A percentile compares a stretch with the other conserved stretches of the same genome.
phyloP scores from a whole-genome alignment of 257 asterid genomes.

The Cruciata laevipes region DNA sequence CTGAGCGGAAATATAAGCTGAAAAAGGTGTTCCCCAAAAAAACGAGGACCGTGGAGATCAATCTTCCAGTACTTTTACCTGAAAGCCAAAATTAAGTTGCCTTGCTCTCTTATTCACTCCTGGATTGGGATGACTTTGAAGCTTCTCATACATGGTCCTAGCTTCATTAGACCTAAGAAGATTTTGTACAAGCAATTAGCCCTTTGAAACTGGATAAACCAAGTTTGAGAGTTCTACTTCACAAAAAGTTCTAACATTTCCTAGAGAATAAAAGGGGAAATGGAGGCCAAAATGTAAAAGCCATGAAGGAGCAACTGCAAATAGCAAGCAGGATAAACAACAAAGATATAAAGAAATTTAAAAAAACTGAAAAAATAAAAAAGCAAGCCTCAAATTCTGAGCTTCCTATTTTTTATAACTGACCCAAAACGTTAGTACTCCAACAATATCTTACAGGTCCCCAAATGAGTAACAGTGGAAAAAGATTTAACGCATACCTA shows the following conservation, averaged over 20 bases:
- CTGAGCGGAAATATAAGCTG: neutral
- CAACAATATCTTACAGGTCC: neutral
- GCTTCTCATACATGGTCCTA: conserved; percentile 78
- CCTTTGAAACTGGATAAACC: conserved; percentile 1
- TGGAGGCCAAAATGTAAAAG: neutral
- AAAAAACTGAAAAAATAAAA: no score
- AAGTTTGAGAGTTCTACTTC: neutral
- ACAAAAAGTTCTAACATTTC: neutral
- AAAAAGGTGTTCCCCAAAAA: neutral
- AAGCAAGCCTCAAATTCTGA: no score
- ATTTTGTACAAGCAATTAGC: neutral
- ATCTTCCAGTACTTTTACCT: conserved; percentile 36
- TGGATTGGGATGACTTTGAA: conserved; percentile 70
- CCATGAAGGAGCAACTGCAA: neutral
- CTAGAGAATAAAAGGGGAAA: neutral
- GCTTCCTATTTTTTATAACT: no score
- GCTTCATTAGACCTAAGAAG: conserved; percentile 65
- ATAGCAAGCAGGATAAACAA: neutral
- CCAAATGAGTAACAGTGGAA: neutral
- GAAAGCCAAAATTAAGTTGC: conserved; percentile 59
- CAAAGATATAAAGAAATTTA: no score
- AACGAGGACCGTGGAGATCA: neutral
- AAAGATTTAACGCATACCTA: conserved; percentile 32
- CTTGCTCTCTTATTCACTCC: conserved; percentile 78
- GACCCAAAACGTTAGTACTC: neutral